Conservation (phyloP, 2,329 filamentous ascomycete species). For the Lasiodiplodia citricola region DNA sequence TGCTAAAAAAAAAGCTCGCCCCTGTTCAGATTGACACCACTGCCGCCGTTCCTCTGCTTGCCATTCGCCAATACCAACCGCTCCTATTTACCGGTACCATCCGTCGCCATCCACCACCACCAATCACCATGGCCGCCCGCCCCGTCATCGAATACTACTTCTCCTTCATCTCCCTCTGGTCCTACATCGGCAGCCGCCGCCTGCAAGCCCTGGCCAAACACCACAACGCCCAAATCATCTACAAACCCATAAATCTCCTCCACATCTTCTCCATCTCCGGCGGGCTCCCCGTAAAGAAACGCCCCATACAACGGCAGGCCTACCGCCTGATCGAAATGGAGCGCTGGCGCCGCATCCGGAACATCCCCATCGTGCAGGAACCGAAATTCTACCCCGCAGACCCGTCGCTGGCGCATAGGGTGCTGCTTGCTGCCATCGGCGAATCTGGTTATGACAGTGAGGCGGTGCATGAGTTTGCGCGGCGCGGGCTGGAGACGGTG, state of each 20-base stretch:
- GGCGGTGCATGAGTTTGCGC: constrained; percentile 25
- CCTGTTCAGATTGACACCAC: too few relatives aligned
- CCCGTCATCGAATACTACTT: constrained; percentile 32
- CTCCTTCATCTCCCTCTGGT: constrained; percentile 42
- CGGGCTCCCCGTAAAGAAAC: constrained; percentile 41
- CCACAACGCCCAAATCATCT: constrained; percentile 36
- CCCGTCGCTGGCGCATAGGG: constrained; percentile 39
- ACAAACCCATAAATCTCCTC: constrained; percentile 39
- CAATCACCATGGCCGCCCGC: not conserved
- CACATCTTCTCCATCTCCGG: constrained; percentile 41
- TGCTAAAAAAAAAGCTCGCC: too few relatives aligned
- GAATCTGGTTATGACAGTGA: constrained; percentile 25
- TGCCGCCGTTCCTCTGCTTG: not conserved
- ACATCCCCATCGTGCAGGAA: constrained; percentile 36
- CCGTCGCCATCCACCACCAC: too few relatives aligned
- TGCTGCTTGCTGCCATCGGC: constrained; percentile 33
- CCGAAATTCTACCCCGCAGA: constrained; percentile 31
- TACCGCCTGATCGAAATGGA: constrained; percentile 34
- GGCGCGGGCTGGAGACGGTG: constrained; percentile 23
- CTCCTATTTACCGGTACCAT: too few relatives aligned
- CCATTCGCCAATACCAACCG: not conserved
- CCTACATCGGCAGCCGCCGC: constrained; percentile 38
- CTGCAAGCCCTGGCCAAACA: constrained; percentile 32
- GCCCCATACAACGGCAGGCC: constrained; percentile 37
- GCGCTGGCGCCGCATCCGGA: constrained; percentile 36